Base-by-base conservation (phyloP, 202 grass and related monocot genomes). In the Elaeis oleifera region DNA sequence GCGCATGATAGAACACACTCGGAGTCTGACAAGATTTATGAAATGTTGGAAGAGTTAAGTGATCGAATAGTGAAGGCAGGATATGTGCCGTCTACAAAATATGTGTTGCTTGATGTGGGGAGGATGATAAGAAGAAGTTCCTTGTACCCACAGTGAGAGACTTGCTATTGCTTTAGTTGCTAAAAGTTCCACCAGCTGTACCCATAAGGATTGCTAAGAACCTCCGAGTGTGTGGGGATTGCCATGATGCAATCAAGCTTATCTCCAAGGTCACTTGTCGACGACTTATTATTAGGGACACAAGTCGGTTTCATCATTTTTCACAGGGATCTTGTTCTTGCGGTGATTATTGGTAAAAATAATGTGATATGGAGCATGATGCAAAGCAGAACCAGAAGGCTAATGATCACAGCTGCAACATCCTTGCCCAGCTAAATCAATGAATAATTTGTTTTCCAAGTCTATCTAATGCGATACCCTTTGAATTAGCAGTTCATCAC, bases 61-160 rank as follows among this genome's bases (percentile, higher is more conserved):
- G 23, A 71, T 50, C 11, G 21, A 48, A 71, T 51, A 60, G 56
- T 28, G 9, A 28, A 15, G 20, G 68, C 44, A 51, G 68, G 68
- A 13, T 60, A 71, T 51, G 23, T 71, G 16, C 68, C 56, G 16
- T 29, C 57, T 17, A 71, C 39, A 52, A 27, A 71, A n/a, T 51
- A 50, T 52, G 56, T 60, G 56, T 51, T 60, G 56, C 68, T 60
- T 51, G 49, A 31, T 60, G 56, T 71, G 20, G 56, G 5, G 68
- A 51, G 3, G 57, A 60, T 27, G 68, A 71, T 5, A 71, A 71
- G 68, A 50, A 60, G 23, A 51, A 71, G 55, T 65, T 65, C 1
- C 63, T 65, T 65, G 63, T 53, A 52, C 44, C 23, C 63, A 65
- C n/a, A 65, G 63, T 18, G 63, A 65, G 63, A 65, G 63, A 51